phyloP scores from a whole-genome alignment of 1,284 basidiomycete species.

The Amylostereum areolatum region DNA sequence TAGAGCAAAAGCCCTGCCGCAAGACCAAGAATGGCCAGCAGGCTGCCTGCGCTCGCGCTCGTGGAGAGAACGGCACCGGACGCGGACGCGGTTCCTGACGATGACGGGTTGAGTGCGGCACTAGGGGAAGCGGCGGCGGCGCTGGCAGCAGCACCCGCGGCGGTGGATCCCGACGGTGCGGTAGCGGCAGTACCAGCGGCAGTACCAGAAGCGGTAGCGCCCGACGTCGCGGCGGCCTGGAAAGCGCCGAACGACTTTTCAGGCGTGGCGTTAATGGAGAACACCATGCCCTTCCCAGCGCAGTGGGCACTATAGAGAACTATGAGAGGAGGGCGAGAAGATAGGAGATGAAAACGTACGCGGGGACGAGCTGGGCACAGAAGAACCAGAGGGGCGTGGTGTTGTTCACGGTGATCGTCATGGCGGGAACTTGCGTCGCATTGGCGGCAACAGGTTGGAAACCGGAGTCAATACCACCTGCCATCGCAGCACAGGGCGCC shows the following conservation, averaged over 20 bases:
- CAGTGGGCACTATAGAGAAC: slow-evolving; percentile 17
- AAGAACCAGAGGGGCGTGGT: slow-evolving; percentile 36
- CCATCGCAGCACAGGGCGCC: slow-evolving; percentile 33
- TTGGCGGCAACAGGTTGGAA: slow-evolving; percentile 26
- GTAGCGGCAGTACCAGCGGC: not conserved
- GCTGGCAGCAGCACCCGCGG: no score
- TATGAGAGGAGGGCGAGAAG: not conserved
- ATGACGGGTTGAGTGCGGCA: no score
- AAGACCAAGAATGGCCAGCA: slow-evolving; percentile 7
- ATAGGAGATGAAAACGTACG: not conserved
- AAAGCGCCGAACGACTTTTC: slow-evolving; percentile 39
- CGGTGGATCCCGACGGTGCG: not conserved
- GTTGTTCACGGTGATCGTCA: slow-evolving; percentile 30
- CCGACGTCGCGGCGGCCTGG: slow-evolving; percentile 23
- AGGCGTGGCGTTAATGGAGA: slow-evolving; percentile 42
- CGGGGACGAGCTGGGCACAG: slow-evolving; percentile 30
- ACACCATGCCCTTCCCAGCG: slow-evolving; percentile 43
- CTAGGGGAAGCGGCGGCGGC: no score
- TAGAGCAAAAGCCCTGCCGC: slow-evolving; percentile 7
- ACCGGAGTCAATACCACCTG: slow-evolving; percentile 38
- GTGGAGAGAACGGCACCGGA: not conserved
- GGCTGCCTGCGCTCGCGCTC: slow-evolving; percentile 2
- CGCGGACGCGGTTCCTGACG: not conserved
- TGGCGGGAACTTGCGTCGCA: slow-evolving; percentile 24
- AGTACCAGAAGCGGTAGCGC: not conserved